Evolutionary conservation across 2,329 filamentous ascomycete species (phyloP).

Genomic region (Fusarium nanum): DNA sequence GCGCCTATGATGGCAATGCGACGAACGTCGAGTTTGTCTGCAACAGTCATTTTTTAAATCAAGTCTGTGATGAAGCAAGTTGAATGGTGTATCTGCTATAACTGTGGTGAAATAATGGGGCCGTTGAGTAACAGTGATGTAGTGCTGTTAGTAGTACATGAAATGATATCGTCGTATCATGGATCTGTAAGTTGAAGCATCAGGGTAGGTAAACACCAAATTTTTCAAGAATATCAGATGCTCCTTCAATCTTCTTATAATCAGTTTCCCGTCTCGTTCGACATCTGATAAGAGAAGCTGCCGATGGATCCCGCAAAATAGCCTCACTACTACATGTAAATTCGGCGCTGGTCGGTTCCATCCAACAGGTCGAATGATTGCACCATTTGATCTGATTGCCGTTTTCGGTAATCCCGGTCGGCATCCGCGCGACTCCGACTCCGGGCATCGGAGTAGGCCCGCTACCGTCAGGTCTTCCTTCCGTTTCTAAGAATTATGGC

Average conservation of each 20-base stretch:
- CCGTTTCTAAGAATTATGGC: neutral
- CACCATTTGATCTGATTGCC: slow-evolving; percentile 23
- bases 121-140: neutral
- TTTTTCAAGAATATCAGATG: neutral
- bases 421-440: slow-evolving; percentile 37
- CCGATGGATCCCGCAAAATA: slow-evolving; percentile 44
- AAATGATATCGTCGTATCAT: neutral
- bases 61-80: neutral
- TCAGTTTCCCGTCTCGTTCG: slow-evolving; percentile 12
- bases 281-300: slow-evolving; percentile 8
- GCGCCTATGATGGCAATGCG: slow-evolving; percentile 78
- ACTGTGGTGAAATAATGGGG: neutral
- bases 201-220: neutral
- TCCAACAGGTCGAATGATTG: slow-evolving; percentile 35
- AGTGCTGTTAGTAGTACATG: neutral
- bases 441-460: slow-evolving; percentile 35
- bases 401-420: slow-evolving; percentile 40
- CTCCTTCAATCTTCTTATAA: slow-evolving; percentile 8
- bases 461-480: neutral
- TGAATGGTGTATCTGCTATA: neutral
- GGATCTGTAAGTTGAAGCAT: neutral
- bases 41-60: slow-evolving; percentile 23
- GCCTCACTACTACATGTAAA: slow-evolving; percentile 17
- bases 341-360: slow-evolving; percentile 1
- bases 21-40: slow-evolving; percentile 51